A percentile compares a stretch with the other conserved stretches of the same genome.
Conservation (phyloP, 164 flowering plant genomes). For the Chimonanthus praecox region DNA sequence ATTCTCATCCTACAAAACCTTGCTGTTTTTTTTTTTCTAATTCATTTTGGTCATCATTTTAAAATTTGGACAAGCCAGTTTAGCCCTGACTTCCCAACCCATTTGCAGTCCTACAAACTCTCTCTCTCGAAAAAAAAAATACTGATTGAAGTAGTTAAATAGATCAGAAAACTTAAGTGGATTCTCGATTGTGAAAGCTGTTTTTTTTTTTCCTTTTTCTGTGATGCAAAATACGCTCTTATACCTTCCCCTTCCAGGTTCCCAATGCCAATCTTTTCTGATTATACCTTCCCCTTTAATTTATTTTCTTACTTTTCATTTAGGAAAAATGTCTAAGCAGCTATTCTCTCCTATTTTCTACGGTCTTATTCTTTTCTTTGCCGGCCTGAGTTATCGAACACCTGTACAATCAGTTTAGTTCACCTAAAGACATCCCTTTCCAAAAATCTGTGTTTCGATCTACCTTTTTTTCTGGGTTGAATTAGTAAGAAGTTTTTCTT, state of each 20-base stretch:
- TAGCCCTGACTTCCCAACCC: too few relatives aligned
- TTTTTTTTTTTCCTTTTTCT: not conserved
- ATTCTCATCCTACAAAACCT: too few relatives aligned
- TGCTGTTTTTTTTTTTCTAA: too few relatives aligned
- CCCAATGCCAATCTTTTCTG: not conserved
- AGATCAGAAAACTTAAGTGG: not conserved
- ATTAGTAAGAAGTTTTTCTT: not conserved
- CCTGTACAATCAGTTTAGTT: not conserved
- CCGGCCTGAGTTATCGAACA: not conserved
- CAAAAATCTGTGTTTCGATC: not conserved
- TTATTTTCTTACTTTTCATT: too few relatives aligned
- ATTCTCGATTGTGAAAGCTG: not conserved
- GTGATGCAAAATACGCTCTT: not conserved
- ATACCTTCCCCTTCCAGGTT: not conserved
- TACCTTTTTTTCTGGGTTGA: conserved; percentile 12
- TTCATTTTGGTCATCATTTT: too few relatives aligned
- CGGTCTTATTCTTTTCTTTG: not conserved
- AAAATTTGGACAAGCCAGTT: too few relatives aligned
- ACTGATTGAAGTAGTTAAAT: too few relatives aligned
- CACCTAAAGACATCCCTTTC: not conserved
- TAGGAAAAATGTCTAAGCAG: not conserved
- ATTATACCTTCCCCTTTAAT: too few relatives aligned
- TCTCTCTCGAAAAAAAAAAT: too few relatives aligned
- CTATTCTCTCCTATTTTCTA: not conserved
- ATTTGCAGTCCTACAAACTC: too few relatives aligned